Percentiles rank a stretch among this genome's conserved stretches.
These are phyloP conservation scores for Sporobolomyces phaffii DNA, from an alignment of 768 basidiomycete genomes.

Conservation along the genomic window DNA sequence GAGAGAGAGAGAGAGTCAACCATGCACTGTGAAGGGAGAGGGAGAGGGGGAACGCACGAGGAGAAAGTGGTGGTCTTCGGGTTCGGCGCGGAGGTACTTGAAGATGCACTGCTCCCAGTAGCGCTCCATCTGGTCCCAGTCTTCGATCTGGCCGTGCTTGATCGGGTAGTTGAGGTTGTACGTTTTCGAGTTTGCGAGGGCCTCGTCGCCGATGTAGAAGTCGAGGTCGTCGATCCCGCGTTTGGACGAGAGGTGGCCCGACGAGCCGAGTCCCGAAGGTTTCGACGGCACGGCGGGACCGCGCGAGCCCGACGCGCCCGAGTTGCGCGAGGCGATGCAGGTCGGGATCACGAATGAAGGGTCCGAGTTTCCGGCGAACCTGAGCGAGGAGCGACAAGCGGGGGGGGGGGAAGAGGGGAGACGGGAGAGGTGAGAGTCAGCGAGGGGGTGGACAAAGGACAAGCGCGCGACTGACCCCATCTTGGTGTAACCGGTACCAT, in stretches of 20 bases:
- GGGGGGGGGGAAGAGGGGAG: too few relatives aligned
- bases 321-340: constrained; percentile 75
- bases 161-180: constrained; percentile 96
- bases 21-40: too few relatives aligned
- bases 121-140: constrained; percentile 94
- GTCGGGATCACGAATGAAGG: constrained; percentile 99
- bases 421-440: too few relatives aligned
- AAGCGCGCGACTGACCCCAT: constrained; percentile 62
- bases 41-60: constrained; percentile 62
- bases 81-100: constrained; percentile 96
- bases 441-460: background rate
- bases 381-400: constrained; percentile 47
- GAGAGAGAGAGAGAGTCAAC: background rate
- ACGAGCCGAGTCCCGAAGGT: constrained; percentile 55
- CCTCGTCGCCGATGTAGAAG: constrained; percentile 99
- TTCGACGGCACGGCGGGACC: constrained; percentile 51
- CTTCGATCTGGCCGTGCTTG: constrained; percentile 61
- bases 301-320: constrained; percentile 46
- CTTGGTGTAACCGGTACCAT: constrained; percentile 95
- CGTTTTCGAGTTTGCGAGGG: constrained; percentile 89
- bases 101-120: constrained; percentile 99
- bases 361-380: constrained; percentile 97
- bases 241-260: constrained; percentile 88
- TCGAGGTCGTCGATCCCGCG: constrained; percentile 97
- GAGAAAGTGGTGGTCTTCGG: constrained; percentile 97